Conservation (phyloP, 306 rosid species). For the Cyclanthera cordifolia region DNA sequence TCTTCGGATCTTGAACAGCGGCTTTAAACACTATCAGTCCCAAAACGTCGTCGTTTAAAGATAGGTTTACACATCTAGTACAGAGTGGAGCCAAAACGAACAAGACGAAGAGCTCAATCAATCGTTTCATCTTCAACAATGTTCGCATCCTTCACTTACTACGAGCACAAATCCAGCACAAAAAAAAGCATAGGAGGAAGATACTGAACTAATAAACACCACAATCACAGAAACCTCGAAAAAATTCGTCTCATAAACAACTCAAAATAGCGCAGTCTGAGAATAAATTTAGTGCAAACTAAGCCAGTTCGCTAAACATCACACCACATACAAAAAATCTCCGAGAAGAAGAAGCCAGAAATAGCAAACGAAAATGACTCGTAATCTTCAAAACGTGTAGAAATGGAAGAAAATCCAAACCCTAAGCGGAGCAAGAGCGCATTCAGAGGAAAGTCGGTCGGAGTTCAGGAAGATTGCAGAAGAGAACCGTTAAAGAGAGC, state of each 20-base stretch:
- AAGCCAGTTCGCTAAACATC: background rate
- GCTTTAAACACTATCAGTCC: slow-evolving; percentile 84
- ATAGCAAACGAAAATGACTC: background rate
- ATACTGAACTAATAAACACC: background rate
- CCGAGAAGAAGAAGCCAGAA: background rate
- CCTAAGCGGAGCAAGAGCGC: background rate
- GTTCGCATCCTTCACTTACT: background rate
- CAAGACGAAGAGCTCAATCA: background rate
- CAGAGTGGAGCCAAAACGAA: slow-evolving; percentile 11
- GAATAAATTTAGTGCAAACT: background rate
- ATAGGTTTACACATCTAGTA: slow-evolving; percentile 5
- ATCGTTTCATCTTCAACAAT: background rate
- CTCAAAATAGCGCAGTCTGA: background rate
- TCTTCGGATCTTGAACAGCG: slow-evolving; percentile 59
- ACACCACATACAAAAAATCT: background rate
- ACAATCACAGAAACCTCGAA: background rate
- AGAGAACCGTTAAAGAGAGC: slow-evolving; percentile 1
- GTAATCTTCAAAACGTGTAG: background rate
- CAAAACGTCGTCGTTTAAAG: slow-evolving; percentile 59
- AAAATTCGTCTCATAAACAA: background rate
- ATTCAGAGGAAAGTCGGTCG: background rate
- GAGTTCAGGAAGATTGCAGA: background rate
- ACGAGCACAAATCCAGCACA: background rate
- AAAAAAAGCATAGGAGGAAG: background rate
- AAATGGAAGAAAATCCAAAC: background rate